phyloP scores from a whole-genome alignment of 108 stramenopile species.

The Chaetoceros tenuissimus region DNA sequence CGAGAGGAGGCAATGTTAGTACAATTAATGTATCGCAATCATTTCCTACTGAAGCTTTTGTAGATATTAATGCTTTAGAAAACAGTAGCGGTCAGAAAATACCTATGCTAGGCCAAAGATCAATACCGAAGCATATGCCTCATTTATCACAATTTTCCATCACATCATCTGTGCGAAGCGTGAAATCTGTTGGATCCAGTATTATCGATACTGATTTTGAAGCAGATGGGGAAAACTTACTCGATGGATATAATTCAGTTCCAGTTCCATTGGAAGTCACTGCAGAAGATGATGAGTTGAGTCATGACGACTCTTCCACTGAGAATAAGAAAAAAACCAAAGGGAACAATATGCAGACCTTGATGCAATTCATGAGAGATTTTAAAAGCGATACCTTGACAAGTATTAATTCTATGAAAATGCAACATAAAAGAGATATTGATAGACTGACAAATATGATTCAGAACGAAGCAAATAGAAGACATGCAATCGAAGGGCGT shows the following conservation, averaged over 20 bases:
- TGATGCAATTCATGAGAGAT: neutral
- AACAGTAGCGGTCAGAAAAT: no score
- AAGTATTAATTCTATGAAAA: neutral
- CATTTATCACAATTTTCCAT: neutral
- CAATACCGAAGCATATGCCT: no score
- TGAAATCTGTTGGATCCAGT: neutral
- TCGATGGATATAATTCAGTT: no score
- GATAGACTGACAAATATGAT: constrained; percentile 19
- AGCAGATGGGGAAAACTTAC: neutral
- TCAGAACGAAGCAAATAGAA: constrained; percentile 33
- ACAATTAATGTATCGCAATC: neutral
- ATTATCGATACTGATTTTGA: neutral
- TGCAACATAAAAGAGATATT: neutral
- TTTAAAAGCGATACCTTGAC: neutral
- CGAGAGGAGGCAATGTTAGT: neutral
- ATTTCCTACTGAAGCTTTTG: no score
- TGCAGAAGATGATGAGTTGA: neutral
- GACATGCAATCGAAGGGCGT: constrained; percentile 31
- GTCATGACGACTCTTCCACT: neutral
- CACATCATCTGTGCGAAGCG: neutral
- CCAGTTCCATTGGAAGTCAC: neutral
- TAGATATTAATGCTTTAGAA: no score
- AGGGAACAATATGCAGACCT: neutral
- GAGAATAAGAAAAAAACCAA: neutral
- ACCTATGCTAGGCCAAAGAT: no score